Conservation (phyloP, 139 green algal genomes). For the Ettlia oleoabundans region DNA sequence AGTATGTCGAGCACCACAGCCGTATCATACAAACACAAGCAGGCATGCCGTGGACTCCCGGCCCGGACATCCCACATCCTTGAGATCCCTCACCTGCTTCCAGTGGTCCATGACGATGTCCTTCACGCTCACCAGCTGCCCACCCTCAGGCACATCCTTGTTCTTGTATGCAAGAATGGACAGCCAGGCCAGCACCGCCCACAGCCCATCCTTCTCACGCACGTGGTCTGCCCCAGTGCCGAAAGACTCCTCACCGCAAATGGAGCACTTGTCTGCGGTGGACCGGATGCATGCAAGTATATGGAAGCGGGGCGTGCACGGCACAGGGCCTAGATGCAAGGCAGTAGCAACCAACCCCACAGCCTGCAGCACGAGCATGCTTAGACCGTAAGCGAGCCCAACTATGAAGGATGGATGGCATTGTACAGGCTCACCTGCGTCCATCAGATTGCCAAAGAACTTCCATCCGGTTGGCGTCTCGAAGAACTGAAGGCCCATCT, state of each 20-base stretch:
- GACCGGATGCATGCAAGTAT: too few species aligned
- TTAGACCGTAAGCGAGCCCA: too few species aligned
- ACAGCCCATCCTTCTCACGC: constrained; percentile 98
- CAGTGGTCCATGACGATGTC: constrained; percentile 97
- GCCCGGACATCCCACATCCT: background rate
- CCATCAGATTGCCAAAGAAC: constrained; percentile 99
- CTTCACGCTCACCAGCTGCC: constrained; percentile 81
- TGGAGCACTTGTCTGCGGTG: constrained; percentile 89
- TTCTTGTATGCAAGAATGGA: constrained; percentile 95
- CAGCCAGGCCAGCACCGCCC: constrained; percentile 95
- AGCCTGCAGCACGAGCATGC: too few species aligned
- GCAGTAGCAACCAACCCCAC: too few species aligned
- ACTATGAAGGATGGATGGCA: too few species aligned
- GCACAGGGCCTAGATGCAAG: too few species aligned
- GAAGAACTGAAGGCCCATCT: constrained; percentile 90
- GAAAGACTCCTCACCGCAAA: constrained; percentile 99
- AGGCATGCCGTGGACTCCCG: background rate
- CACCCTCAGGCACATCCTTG: constrained; percentile 80
- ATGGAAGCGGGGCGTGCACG: too few species aligned
- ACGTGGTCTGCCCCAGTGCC: constrained; percentile 95
- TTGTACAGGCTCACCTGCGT: too few species aligned
- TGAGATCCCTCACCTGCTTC: constrained; percentile 40
- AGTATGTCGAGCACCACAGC: too few species aligned
- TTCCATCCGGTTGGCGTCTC: constrained; percentile 99
- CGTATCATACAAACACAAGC: background rate